These are phyloP conservation scores for Fusarium tuaranense DNA, from an alignment of 2,329 filamentous ascomycete genomes.

Conservation along the genomic window DNA sequence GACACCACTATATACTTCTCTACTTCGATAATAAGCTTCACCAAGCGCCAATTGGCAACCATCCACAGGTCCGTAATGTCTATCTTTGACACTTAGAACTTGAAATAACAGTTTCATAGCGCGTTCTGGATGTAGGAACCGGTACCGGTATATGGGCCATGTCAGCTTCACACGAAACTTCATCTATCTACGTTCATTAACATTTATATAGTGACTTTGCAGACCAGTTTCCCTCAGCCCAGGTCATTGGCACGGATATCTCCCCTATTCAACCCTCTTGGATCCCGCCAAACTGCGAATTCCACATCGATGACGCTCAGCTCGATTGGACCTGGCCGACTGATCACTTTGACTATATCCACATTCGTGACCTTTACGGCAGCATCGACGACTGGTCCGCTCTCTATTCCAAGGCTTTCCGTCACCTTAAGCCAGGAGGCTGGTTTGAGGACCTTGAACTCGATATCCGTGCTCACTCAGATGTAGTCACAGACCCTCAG, in stretches of 20 bases:
- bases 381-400: slow-evolving; percentile 25
- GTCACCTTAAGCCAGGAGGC: slow-evolving; percentile 22
- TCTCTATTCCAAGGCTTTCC: slow-evolving; percentile 16
- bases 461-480: slow-evolving; percentile 25
- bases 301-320: neutral
- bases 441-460: slow-evolving; percentile 30
- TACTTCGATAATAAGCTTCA: slow-evolving; percentile 32
- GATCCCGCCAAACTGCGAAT: neutral
- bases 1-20: slow-evolving; percentile 32
- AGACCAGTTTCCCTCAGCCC: slow-evolving; percentile 22
- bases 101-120: neutral
- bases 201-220: slow-evolving; percentile 18
- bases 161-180: neutral
- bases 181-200: neutral
- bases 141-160: neutral
- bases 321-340: slow-evolving; percentile 24
- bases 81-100: neutral
- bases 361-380: slow-evolving; percentile 27
- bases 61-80: slow-evolving; percentile 10
- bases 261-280: neutral
- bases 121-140: neutral
- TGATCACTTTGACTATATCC: slow-evolving; percentile 29
- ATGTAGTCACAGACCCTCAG: slow-evolving; percentile 21
- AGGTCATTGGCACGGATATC: slow-evolving; percentile 28
- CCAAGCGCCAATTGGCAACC: slow-evolving; percentile 22